Percentiles rank a stretch among this genome's conserved stretches.
phyloP scores from a whole-genome alignment of 1,284 basidiomycete species.

The Grifola frondosa region DNA sequence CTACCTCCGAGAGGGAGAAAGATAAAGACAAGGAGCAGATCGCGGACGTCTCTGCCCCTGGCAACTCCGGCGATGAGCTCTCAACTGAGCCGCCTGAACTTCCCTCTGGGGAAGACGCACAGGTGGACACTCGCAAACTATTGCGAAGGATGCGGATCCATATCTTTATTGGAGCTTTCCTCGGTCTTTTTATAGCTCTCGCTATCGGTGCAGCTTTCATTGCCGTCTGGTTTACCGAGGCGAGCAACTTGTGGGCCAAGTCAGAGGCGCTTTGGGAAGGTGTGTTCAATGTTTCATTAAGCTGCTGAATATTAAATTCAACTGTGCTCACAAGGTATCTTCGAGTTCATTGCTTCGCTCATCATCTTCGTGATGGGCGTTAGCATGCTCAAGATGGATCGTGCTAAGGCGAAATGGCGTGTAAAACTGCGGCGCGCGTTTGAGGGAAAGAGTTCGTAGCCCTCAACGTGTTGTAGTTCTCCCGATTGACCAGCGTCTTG shows the following conservation, averaged over 20 bases:
- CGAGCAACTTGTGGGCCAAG: constrained; percentile 67
- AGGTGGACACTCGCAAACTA: constrained; percentile 35
- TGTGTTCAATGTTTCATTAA: constrained; percentile 12
- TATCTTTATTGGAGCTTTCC: constrained; percentile 76
- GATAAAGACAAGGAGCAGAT: constrained; percentile 26
- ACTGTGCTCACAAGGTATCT: constrained; percentile 68
- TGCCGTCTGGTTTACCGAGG: constrained; percentile 80
- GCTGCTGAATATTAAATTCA: constrained; percentile 1
- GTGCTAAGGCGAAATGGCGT: constrained; percentile 87
- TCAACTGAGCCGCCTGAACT: constrained; percentile 20
- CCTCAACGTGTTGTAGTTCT: background rate
- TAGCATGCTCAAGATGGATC: constrained; percentile 55
- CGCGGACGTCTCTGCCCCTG: constrained; percentile 6
- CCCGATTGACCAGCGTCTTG: background rate
- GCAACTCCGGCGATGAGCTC: constrained; percentile 7
- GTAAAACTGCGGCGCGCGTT: constrained; percentile 84
- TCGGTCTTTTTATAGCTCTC: constrained; percentile 77
- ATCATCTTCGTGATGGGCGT: constrained; percentile 63
- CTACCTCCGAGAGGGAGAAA: constrained; percentile 15
- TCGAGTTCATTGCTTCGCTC: constrained; percentile 76
- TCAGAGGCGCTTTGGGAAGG: constrained; percentile 78
- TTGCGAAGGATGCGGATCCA: constrained; percentile 66
- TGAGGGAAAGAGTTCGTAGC: constrained; percentile 46
- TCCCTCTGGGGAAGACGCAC: constrained; percentile 23
- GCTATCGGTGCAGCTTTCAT: constrained; percentile 79